Evolutionary conservation across 306 rosid genomes (phyloP), one percentile per base, ranked within the genome.

Genomic region (Glycine soja): DNA sequence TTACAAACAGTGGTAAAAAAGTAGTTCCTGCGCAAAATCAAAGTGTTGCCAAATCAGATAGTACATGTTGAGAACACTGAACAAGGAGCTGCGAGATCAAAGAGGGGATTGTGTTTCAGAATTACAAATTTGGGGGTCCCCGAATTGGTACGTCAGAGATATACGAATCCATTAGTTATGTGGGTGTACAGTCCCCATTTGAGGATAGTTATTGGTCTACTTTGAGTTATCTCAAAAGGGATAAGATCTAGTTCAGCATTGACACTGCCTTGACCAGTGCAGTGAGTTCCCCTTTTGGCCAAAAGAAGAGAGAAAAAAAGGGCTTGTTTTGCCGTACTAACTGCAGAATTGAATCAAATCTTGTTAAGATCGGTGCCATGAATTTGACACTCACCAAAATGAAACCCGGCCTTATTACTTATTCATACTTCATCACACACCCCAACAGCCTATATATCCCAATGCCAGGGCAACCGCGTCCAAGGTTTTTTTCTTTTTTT

Each of bases 51-150:
- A 57, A 18, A 18, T 19, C 13, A 4, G 47, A 3, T 4, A 10
- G 74, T 16, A 68, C 10, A 68, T 0, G 74, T 46, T 15, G 74
- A 45, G 10, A 45, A 69, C 34, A 43, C 0, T 2, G 76, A 30
- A 32, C 24, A 24, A 47, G 32, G 0, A 81, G 65, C 14, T 3
- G 11, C 58, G 30, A 56, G 36, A 51, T 51, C 0, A 7, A 50
- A 52, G 56, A 80, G 42, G 15, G 74, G 69, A 62, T 81, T 79
- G 79, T 77, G 87, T 81, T 70, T 74, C 82, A 79, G 83, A 70
- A 74, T 24, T 18, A 36, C 67, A 77, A 70, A 87, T 84, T 50
- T 70, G 79, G 86, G 80, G 91, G 96, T 68, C 90, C 92, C 58
- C 14, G 40, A 50, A 46, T 51, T 10, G 80, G 90, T 69, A 88